Evolutionary conservation across 169 alveolate genomes (phyloP).

Genomic region (Cyclospora cayetanensis): DNA sequence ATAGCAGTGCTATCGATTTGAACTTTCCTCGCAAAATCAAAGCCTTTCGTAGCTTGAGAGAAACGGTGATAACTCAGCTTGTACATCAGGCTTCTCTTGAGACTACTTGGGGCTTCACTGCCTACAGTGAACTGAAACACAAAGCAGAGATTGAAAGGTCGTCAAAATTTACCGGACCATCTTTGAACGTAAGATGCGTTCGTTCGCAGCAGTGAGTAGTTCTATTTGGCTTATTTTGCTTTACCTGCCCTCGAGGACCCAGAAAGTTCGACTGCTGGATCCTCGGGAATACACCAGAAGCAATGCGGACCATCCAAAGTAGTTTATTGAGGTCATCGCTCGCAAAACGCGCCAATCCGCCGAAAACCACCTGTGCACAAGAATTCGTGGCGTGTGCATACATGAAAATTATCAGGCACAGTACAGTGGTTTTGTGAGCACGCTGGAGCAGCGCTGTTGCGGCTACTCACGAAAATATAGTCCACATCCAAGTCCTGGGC

Average conservation of each 20-base stretch:
- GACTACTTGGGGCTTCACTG: conserved; percentile 89
- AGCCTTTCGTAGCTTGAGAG: conserved; percentile 91
- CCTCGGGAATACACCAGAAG: conserved; percentile 94
- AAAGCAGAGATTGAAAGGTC: conserved; percentile 24
- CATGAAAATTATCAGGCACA: no score
- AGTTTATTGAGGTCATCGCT: conserved; percentile 98
- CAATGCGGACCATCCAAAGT: conserved; percentile 98
- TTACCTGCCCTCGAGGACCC: conserved; percentile 71
- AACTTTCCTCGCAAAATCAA: conserved; percentile 91
- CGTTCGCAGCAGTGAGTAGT: no score
- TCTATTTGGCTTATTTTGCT: no score
- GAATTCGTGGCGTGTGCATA: no score
- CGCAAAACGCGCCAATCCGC: conserved; percentile 95
- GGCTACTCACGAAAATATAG: conserved; percentile 87
- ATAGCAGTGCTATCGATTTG: conserved; percentile 79
- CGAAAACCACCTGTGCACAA: conserved; percentile 92
- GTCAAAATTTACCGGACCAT: no score
- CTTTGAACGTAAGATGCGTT: no score
- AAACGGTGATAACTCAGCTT: conserved; percentile 93
- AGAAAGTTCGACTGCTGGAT: conserved; percentile 78
- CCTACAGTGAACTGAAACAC: conserved; percentile 89
- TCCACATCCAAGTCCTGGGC: conserved; percentile 94
- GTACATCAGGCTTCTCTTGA: conserved; percentile 94
- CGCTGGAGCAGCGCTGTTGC: not conserved
- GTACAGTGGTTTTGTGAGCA: no score